phyloP scores from a whole-genome alignment of 176 grass and related monocot species.

The Tillandsia leiboldiana region DNA sequence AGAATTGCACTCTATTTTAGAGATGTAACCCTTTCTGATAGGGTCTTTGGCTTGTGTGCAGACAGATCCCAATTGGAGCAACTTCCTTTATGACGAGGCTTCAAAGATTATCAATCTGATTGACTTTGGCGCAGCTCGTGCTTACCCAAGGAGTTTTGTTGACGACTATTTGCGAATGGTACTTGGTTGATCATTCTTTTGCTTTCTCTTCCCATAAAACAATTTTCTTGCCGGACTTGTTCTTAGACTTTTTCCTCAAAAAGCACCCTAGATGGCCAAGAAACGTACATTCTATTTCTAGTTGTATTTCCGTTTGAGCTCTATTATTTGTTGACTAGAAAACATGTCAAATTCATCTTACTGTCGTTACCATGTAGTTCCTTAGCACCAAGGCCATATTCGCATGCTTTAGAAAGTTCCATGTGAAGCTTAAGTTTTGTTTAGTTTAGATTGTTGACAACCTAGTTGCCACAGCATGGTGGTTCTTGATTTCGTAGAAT shows the following conservation, averaged over 20 bases:
- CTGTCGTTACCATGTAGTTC: not conserved
- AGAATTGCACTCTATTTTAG: not conserved
- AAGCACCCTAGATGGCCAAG: not conserved
- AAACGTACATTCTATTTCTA: not conserved
- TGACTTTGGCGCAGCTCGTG: constrained; percentile 81
- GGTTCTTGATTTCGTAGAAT: not conserved
- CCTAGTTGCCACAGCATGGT: not conserved
- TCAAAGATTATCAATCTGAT: constrained; percentile 74
- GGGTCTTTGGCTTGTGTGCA: constrained; percentile 21
- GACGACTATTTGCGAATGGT: constrained; percentile 90
- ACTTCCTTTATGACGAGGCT: constrained; percentile 73
- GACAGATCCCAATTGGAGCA: constrained; percentile 99
- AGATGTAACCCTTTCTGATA: not conserved
- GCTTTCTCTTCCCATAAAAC: not conserved
- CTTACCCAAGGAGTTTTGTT: constrained; percentile 71
- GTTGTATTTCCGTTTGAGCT: not conserved
- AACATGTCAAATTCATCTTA: not conserved
- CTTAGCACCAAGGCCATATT: not conserved
- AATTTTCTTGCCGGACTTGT: not conserved
- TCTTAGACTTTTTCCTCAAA: no score
- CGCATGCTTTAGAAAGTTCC: not conserved
- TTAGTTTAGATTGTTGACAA: not conserved
- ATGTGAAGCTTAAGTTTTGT: not conserved
- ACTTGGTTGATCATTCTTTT: constrained; percentile 9
- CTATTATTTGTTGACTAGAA: not conserved